Conservation (phyloP, 768 basidiomycete genomes). For the Chlorophyllum brunneum region DNA sequence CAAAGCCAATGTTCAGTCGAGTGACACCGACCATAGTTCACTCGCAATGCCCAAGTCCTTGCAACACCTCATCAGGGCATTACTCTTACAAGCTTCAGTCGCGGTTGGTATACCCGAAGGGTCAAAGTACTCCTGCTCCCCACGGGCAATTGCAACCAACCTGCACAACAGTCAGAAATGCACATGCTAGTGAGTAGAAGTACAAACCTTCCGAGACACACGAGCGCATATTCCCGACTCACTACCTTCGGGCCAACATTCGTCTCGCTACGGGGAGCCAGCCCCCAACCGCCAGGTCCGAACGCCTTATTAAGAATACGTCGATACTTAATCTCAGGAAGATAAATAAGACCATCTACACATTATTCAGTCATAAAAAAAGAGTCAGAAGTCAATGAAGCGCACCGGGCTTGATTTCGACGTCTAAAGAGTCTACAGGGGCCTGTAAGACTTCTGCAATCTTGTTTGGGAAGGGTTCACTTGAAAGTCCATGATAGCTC, state of each 20-base stretch:
- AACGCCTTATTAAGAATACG: conserved; percentile 90
- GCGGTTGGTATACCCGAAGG: conserved; percentile 88
- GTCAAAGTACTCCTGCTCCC: conserved; percentile 97
- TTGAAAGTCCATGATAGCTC: conserved; percentile 79
- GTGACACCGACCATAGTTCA: conserved; percentile 75
- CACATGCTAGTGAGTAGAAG: no score
- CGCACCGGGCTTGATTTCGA: conserved; percentile 93
- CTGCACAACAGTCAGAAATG: conserved; percentile 32
- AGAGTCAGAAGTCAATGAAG: conserved; percentile 2
- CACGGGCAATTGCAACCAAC: conserved; percentile 85
- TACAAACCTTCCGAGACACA: conserved; percentile 84
- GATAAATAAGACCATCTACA: conserved; percentile 87
- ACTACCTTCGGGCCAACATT: conserved; percentile 86
- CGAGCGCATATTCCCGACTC: conserved; percentile 90
- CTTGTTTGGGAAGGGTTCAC: conserved; percentile 74
- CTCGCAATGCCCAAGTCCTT: conserved; percentile 96
- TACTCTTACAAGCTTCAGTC: conserved; percentile 92
- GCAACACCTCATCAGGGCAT: conserved; percentile 96
- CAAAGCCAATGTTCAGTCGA: neutral
- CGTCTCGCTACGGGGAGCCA: conserved; percentile 90
- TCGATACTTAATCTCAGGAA: conserved; percentile 96
- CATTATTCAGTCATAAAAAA: neutral
- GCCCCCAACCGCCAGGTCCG: conserved; percentile 95
- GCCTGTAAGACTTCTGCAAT: conserved; percentile 68
- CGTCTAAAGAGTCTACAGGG: conserved; percentile 70